phyloP scores from a whole-genome alignment of 148 eudicot species.

The Cornus florida region DNA sequence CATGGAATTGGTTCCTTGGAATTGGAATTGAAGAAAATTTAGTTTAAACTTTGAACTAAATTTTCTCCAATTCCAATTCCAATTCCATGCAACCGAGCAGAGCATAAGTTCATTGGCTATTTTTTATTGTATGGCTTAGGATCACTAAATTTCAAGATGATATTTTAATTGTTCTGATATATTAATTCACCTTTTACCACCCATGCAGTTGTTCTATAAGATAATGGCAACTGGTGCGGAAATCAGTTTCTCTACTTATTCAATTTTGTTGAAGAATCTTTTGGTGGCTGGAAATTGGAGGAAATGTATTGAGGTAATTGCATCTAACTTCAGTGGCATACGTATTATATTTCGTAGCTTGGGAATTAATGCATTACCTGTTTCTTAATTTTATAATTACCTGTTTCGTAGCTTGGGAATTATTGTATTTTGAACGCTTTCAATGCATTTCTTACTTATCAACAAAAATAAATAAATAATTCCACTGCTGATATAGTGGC shows the following conservation, averaged over 20 bases:
- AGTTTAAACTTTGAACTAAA: no score
- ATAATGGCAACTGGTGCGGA: slow-evolving; percentile 76
- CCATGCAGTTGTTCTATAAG: slow-evolving; percentile 76
- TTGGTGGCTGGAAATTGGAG: slow-evolving; percentile 92
- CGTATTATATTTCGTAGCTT: background rate
- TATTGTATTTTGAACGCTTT: no score
- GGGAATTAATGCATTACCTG: background rate
- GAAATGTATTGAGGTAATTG: slow-evolving; percentile 83
- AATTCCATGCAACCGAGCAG: no score
- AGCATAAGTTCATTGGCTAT: background rate
- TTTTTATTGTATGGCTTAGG: background rate
- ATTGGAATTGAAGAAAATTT: no score
- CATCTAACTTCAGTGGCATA: slow-evolving; percentile 4
- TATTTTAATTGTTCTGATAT: background rate
- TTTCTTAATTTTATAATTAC: slow-evolving; percentile 8
- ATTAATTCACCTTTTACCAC: background rate
- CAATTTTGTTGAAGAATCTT: slow-evolving; percentile 72
- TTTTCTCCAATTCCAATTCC: no score
- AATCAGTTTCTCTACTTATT: slow-evolving; percentile 61
- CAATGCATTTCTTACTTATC: no score
- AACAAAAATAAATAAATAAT: no score
- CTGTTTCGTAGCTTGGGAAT: no score
- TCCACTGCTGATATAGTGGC: background rate
- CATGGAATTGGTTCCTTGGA: no score
- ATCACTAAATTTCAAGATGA: background rate